Evolutionary conservation across 352 stramenopile species (phyloP).

Genomic region (Phytophthora cryptogea): DNA sequence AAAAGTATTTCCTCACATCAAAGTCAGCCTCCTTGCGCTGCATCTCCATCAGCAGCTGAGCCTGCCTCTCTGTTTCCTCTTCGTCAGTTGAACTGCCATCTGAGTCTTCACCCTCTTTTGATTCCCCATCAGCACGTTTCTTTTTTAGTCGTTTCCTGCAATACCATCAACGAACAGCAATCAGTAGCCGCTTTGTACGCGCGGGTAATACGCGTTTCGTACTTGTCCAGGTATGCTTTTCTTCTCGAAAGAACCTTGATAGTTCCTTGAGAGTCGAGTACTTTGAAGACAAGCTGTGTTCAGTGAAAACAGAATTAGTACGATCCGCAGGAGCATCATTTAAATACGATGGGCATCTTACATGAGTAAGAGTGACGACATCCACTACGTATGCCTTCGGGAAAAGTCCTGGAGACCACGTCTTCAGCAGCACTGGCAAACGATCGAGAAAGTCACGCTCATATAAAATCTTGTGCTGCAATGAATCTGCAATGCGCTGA

Average conservation of each 20-base stretch:
- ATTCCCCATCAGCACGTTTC: constrained; percentile 23
- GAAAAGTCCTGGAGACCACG: constrained; percentile 73
- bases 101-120: constrained; percentile 42
- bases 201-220: constrained; percentile 6
- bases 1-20: constrained; percentile 84
- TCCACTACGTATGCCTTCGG: constrained; percentile 70
- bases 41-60: constrained; percentile 80
- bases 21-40: constrained; percentile 88
- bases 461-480: constrained; percentile 91
- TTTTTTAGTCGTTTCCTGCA: constrained; percentile 60
- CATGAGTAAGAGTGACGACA: constrained; percentile 87
- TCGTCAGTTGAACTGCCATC: constrained; percentile 72
- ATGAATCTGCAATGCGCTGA: constrained; percentile 79
- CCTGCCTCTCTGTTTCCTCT: constrained; percentile 71
- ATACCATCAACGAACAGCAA: constrained; percentile 2
- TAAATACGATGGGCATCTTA: constrained; percentile 35
- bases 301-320: constrained; percentile 11
- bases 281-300: constrained; percentile 82
- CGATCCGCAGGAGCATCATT: not conserved
- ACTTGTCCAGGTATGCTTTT: constrained; percentile 68
- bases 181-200: constrained; percentile 11
- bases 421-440: constrained; percentile 79
- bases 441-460: constrained; percentile 88
- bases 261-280: constrained; percentile 79
- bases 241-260: constrained; percentile 84